These are phyloP conservation scores for Omphalotus olearius DNA, from an alignment of 1,284 basidiomycete species.

Conservation along the genomic window DNA sequence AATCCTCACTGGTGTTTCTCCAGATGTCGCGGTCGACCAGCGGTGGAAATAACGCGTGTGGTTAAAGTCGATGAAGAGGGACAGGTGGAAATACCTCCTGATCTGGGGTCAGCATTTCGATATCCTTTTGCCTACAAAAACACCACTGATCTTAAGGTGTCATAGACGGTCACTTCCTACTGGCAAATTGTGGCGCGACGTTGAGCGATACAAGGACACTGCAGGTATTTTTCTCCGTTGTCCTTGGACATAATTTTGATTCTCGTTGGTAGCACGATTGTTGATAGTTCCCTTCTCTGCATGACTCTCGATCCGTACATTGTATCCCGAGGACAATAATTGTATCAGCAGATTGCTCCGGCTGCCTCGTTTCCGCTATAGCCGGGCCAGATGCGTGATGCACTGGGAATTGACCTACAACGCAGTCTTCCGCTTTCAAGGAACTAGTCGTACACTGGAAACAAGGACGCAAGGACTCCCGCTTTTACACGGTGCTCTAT, in stretches of 20 bases:
- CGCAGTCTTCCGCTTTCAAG: no score
- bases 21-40: constrained; percentile 60
- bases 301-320: no score
- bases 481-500: no score
- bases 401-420: no score
- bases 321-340: no score
- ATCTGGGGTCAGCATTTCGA: constrained; percentile 34
- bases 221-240: background rate
- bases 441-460: no score
- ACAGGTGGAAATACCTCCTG: constrained; percentile 50
- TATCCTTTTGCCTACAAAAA: constrained; percentile 4
- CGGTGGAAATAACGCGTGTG: constrained; percentile 66
- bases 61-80: constrained; percentile 55
- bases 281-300: no score
- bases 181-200: constrained; percentile 52
- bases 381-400: no score
- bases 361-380: no score
- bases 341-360: no score
- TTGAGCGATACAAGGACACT: constrained; percentile 23
- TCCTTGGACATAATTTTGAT: background rate
- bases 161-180: constrained; percentile 31
- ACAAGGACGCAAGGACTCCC: no score
- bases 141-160: background rate
- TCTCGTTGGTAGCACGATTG: background rate
- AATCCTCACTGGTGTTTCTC: constrained; percentile 11